Evolutionary conservation across 108 stramenopile genomes (phyloP), one percentile per base, ranked within the genome.

Genomic region (Cyclostephanos tholiformis): DNA sequence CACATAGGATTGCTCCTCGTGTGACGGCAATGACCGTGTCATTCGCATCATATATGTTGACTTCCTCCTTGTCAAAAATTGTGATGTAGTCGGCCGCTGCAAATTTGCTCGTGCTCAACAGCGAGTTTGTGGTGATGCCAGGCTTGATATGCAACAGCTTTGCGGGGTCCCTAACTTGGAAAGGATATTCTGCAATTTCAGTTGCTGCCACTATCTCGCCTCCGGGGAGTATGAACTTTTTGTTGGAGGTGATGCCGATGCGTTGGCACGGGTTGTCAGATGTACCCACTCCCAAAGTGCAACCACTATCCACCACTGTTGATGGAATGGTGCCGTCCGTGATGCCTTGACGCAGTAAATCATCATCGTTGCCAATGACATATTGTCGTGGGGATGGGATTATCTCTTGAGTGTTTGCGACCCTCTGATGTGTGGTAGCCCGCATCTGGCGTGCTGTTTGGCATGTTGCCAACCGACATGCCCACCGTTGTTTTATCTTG

Each of bases 221-320:
- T n/a, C n/a, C n/a, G n/a, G 52, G 52, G 52, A 53, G 52, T 22
- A 53, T 1, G 52, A 53, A 53, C 25, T 53, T 10, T 25, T 53
- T 53, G 20, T 22, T 6, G 20, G 20, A 53, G 20, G 52, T 22
- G 2, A 3, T 53, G 25, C 52, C 52, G 1, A 20, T 53, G 23
- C 52, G 25, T 53, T 10, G 52, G n/a, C 52, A 20, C 6, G 25
- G 52, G 25, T 53, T 10, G 20, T 53, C 4, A 10, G 52, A 25
- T 7, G 52, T 53, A 25, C 52, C 52, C 4, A 53, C 25, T 0
- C 52, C 25, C 1, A 19, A 53, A 6, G 52, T 53, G 25, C 20
- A 25, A 19, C 23, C 25, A 8, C 52, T 53, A 19, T 53, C 52
- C 19, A 8, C 52, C 4, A 53, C 52, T 25, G 52, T 53, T 22